Conservation (phyloP, 2,329 filamentous ascomycete genomes). For the Fragosphaeria purpurea region DNA sequence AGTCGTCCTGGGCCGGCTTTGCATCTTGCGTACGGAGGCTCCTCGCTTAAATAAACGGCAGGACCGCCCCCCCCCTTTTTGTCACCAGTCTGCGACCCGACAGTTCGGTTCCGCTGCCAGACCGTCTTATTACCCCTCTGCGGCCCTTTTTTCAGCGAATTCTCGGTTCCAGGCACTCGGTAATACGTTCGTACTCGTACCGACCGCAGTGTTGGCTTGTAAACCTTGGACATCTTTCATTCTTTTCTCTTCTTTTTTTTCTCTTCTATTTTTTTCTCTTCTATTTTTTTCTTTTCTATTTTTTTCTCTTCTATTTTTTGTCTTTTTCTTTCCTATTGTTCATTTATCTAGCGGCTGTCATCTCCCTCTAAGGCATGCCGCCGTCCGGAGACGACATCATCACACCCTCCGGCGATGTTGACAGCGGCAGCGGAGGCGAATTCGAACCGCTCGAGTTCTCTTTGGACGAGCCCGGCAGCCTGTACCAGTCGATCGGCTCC, state of each 20-base stretch:
- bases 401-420: not conserved
- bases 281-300: too few relatives aligned
- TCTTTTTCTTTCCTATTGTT: not conserved
- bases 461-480: constrained; percentile 1
- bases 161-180: not conserved
- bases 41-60: too few relatives aligned
- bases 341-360: too few relatives aligned
- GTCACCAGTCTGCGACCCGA: too few relatives aligned
- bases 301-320: not conserved
- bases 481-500: constrained; percentile 1
- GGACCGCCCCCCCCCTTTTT: too few relatives aligned
- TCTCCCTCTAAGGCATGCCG: not conserved
- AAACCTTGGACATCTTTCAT: not conserved
- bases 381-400: not conserved
- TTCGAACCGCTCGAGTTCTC: constrained; percentile 9
- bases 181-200: not conserved
- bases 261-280: not conserved
- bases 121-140: too few relatives aligned
- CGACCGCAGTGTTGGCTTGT: not conserved
- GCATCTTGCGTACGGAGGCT: too few relatives aligned
- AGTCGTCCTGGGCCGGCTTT: too few relatives aligned
- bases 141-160: not conserved
- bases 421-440: constrained; percentile 1
- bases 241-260: not conserved
- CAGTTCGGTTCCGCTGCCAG: too few relatives aligned